Evolutionary conservation across 2,329 filamentous ascomycete species (phyloP).

Genomic region (Phialophora macrospora): DNA sequence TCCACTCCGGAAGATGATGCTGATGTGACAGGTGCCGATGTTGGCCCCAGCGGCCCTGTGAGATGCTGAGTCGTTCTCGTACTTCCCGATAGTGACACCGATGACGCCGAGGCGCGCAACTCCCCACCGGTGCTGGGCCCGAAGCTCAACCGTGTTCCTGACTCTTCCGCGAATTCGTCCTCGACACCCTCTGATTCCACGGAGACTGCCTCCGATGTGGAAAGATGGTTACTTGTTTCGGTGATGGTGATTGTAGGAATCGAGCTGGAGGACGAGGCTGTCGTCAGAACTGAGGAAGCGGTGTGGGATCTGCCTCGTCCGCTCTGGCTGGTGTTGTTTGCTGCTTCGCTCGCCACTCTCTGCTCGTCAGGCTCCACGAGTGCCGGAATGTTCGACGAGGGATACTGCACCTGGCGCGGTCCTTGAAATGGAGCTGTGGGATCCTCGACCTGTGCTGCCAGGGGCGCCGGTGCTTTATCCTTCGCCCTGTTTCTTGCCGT

Average conservation of each 20-base stretch:
- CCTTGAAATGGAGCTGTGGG: constrained; percentile 1
- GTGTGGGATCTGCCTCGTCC: constrained; percentile 16
- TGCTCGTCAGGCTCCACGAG: constrained; percentile 4
- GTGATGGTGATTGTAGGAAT: constrained; percentile 16
- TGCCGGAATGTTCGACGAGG: not conserved
- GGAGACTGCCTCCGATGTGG: not conserved
- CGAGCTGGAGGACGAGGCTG: constrained; percentile 16
- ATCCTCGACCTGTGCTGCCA: constrained; percentile 20
- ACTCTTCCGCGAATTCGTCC: not conserved
- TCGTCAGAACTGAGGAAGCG: constrained; percentile 9
- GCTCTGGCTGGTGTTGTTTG: not conserved
- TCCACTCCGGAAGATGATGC: constrained; percentile 23
- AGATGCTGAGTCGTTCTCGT: not conserved
- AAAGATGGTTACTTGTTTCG: not conserved
- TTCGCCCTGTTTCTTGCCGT: constrained; percentile 25
- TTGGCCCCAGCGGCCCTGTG: constrained; percentile 8
- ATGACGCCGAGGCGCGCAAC: constrained; percentile 10
- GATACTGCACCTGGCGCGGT: too few relatives aligned
- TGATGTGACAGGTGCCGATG: constrained; percentile 23
- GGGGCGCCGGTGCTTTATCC: constrained; percentile 15
- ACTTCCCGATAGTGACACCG: constrained; percentile 11
- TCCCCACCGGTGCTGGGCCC: not conserved
- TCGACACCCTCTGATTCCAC: not conserved
- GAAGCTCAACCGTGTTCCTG: constrained; percentile 7
- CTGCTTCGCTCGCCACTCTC: not conserved